These are phyloP conservation scores for Berberis thunbergii DNA, from an alignment of 164 flowering plant species.

Conservation along the genomic window DNA sequence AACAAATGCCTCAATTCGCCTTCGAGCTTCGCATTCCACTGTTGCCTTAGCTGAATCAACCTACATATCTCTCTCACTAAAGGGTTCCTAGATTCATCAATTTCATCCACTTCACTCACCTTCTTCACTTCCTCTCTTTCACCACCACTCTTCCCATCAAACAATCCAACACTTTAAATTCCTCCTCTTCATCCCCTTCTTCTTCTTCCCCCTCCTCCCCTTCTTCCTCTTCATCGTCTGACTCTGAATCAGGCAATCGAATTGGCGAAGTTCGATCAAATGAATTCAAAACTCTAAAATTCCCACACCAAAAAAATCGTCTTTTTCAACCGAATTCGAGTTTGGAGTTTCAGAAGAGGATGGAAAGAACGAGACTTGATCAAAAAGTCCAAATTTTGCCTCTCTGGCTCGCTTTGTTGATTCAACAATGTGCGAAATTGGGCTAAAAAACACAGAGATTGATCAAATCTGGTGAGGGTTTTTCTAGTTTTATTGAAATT, in stretches of 20 bases:
- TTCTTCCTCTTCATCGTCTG: neutral
- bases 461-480: neutral
- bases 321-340: neutral
- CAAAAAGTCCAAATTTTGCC: neutral
- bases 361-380: conserved; percentile 12
- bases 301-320: neutral
- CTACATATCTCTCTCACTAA: conserved; percentile 68
- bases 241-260: conserved; percentile 1
- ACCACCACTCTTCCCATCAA: conserved; percentile 4
- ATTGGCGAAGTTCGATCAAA: conserved; percentile 10
- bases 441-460: neutral
- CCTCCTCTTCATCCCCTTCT: conserved; percentile 15
- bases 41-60: conserved; percentile 37
- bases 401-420: too few species aligned
- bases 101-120: conserved; percentile 5
- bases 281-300: neutral
- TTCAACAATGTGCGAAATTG: neutral
- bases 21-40: conserved; percentile 69
- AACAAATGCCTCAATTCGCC: conserved; percentile 48
- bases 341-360: conserved; percentile 15
- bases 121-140: conserved; percentile 9
- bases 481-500: neutral
- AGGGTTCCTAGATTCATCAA: conserved; percentile 44
- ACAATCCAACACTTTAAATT: conserved; percentile 24
- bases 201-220: conserved; percentile 18